These are phyloP conservation scores for Penicillium capsulatum DNA, from an alignment of 2,329 filamentous ascomycete species.

Conservation along the genomic window DNA sequence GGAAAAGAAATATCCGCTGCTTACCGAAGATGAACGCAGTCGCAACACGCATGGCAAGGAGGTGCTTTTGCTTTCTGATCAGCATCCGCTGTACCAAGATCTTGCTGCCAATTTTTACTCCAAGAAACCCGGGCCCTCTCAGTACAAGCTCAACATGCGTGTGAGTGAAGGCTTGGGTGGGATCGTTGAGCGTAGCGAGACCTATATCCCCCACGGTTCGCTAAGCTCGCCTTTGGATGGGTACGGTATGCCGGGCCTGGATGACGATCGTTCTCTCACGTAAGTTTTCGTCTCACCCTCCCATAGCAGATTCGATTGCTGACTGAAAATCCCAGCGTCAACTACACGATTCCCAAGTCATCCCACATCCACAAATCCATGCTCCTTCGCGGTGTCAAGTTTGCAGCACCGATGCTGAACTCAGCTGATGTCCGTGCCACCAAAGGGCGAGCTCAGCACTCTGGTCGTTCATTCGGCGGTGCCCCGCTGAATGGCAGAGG, in stretches of 20 bases:
- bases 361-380: slow-evolving; percentile 83
- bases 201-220: slow-evolving; percentile 77
- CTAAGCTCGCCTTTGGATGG: slow-evolving; percentile 73
- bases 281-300: slow-evolving; percentile 45
- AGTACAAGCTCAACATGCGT: slow-evolving; percentile 69
- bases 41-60: slow-evolving; percentile 80
- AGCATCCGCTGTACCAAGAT: slow-evolving; percentile 79
- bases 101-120: slow-evolving; percentile 84
- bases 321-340: slow-evolving; percentile 57
- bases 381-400: slow-evolving; percentile 77
- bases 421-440: slow-evolving; percentile 70
- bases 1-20: slow-evolving; percentile 71
- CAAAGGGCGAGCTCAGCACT: slow-evolving; percentile 60
- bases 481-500: slow-evolving; percentile 55
- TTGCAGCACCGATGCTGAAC: slow-evolving; percentile 68
- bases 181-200: slow-evolving; percentile 72
- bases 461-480: slow-evolving; percentile 67
- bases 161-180: slow-evolving; percentile 75
- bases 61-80: slow-evolving; percentile 77
- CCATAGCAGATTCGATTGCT: slow-evolving; percentile 14
- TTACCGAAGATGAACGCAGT: slow-evolving; percentile 70
- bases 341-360: slow-evolving; percentile 75
- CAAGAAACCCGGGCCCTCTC: slow-evolving; percentile 68
- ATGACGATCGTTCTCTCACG: slow-evolving; percentile 83
- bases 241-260: slow-evolving; percentile 68